These are phyloP conservation scores for Geum urbanum DNA, from an alignment of 306 rosid species.

Conservation along the genomic window DNA sequence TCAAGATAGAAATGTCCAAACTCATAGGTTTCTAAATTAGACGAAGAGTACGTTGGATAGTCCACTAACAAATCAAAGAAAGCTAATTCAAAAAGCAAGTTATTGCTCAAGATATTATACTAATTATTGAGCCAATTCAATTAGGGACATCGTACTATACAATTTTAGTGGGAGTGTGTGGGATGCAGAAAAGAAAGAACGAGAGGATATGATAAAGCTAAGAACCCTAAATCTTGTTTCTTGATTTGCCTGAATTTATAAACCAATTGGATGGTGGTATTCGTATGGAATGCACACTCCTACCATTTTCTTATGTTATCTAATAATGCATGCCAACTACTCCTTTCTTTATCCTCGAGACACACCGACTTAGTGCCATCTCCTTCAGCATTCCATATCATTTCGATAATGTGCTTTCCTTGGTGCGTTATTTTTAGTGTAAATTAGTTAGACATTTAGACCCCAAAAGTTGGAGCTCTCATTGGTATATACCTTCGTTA, in stretches of 20 bases:
- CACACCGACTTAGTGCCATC: slow-evolving; percentile 44
- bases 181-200: slow-evolving; percentile 11
- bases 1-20: not conserved
- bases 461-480: not conserved
- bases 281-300: slow-evolving; percentile 75
- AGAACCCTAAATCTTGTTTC: slow-evolving; percentile 8
- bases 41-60: not conserved
- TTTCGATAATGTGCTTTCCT: not conserved
- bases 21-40: not conserved
- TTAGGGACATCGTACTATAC: not conserved
- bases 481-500: not conserved
- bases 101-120: not conserved
- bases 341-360: slow-evolving; percentile 6
- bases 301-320: slow-evolving; percentile 46
- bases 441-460: not conserved
- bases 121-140: not conserved
- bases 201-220: not conserved
- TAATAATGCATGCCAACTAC: slow-evolving; percentile 27
- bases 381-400: slow-evolving; percentile 63
- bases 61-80: slow-evolving; percentile 1
- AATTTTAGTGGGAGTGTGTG: slow-evolving; percentile 2
- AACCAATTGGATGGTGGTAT: slow-evolving; percentile 48
- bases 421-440: not conserved
- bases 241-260: slow-evolving; percentile 11
- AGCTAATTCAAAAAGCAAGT: not conserved